Conservation (phyloP, 257 asterid species). For the Penstemon newberryi region DNA sequence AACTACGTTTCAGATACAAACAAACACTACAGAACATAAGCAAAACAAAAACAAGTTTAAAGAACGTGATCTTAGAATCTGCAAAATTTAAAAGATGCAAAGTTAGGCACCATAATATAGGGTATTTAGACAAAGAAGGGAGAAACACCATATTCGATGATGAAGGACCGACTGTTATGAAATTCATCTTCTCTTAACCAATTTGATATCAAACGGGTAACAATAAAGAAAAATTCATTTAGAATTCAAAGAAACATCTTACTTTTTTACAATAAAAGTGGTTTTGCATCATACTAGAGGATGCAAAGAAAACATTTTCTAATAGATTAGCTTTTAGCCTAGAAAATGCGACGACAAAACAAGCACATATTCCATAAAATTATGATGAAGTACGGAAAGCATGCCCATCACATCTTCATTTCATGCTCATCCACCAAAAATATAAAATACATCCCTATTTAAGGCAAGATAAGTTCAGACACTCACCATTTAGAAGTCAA, state of each 20-base stretch:
- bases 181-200: not conserved
- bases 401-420: not conserved
- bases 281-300: not conserved
- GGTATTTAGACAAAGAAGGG: not conserved
- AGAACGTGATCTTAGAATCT: too few relatives aligned
- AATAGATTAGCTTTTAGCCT: not conserved
- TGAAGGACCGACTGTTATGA: not conserved
- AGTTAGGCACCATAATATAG: not conserved
- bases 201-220: not conserved
- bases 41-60: too few relatives aligned
- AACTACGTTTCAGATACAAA: too few relatives aligned
- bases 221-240: not conserved
- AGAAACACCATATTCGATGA: not conserved
- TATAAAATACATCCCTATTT: not conserved
- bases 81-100: not conserved
- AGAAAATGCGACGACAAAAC: not conserved
- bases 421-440: constrained; percentile 1
- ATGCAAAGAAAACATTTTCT: not conserved
- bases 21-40: too few relatives aligned
- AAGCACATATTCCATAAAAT: not conserved
- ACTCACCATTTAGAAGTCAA: constrained; percentile 54
- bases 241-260: not conserved
- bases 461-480: constrained; percentile 15
- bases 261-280: not conserved
- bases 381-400: not conserved